These are phyloP conservation scores for Lizonia empirigonia DNA, from an alignment of 2,329 filamentous ascomycete species.

Conservation along the genomic window DNA sequence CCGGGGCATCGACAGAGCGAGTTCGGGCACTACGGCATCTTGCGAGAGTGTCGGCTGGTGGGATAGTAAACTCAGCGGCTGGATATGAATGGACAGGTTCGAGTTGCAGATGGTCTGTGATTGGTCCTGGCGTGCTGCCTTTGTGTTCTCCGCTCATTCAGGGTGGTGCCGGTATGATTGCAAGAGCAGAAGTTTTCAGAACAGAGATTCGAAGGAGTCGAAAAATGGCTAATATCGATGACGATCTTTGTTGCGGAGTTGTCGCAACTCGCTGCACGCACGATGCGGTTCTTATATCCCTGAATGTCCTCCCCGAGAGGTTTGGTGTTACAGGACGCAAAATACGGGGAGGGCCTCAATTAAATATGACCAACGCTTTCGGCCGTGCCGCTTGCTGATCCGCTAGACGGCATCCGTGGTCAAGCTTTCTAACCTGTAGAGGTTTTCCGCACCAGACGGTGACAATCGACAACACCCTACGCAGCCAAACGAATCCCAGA, in stretches of 20 bases:
- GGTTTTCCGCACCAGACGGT: neutral
- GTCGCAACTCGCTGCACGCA: slow-evolving; percentile 5
- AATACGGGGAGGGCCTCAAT: slow-evolving; percentile 15
- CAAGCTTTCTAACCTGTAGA: slow-evolving; percentile 5
- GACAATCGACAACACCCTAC: neutral
- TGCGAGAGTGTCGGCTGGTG: slow-evolving; percentile 34
- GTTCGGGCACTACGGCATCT: slow-evolving; percentile 46
- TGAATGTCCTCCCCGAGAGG: slow-evolving; percentile 12
- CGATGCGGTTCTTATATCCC: slow-evolving; percentile 1
- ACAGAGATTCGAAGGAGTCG: neutral
- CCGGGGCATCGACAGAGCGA: slow-evolving; percentile 45
- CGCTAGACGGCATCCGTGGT: slow-evolving; percentile 3
- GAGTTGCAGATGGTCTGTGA: slow-evolving; percentile 28
- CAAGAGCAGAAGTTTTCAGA: slow-evolving; percentile 2
- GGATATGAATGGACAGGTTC: slow-evolving; percentile 37
- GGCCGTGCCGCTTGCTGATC: slow-evolving; percentile 12
- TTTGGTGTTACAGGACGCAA: slow-evolving; percentile 8
- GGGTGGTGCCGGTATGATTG: slow-evolving; percentile 3
- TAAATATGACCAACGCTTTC: slow-evolving; percentile 23
- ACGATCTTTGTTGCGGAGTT: neutral
- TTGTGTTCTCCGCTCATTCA: slow-evolving; percentile 45
- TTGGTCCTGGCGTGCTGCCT: slow-evolving; percentile 55
- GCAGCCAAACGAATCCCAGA: slow-evolving; percentile 1
- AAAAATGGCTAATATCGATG: neutral
- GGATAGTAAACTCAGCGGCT: slow-evolving; percentile 42